Percentiles rank a stretch among this genome's conserved stretches.
These are phyloP conservation scores for Euryodendron excelsum DNA, from an alignment of 148 eudicot genomes.

Conservation along the genomic window DNA sequence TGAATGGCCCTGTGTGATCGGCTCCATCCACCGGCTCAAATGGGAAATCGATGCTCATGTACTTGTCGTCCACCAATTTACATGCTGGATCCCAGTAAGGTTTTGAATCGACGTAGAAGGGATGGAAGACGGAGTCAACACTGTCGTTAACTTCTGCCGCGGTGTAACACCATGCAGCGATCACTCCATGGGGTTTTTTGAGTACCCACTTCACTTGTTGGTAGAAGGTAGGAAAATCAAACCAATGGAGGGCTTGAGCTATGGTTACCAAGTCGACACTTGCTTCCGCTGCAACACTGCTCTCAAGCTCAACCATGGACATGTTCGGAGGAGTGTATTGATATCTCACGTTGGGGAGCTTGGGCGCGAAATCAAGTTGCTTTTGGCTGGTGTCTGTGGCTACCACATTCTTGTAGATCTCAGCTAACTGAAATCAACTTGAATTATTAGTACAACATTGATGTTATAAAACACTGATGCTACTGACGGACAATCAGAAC, in stretches of 20 bases:
- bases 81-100: conserved; percentile 57
- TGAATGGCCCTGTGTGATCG: conserved; percentile 63
- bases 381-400: conserved; percentile 81
- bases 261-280: conserved; percentile 62
- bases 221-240: conserved; percentile 61
- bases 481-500: too few species aligned
- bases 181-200: conserved; percentile 72
- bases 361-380: conserved; percentile 69
- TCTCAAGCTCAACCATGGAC: conserved; percentile 31
- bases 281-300: conserved; percentile 30
- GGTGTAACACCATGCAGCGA: conserved; percentile 93
- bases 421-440: conserved; percentile 45
- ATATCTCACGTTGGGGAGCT: conserved; percentile 64
- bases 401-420: conserved; percentile 59
- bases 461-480: too few species aligned
- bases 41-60: conserved; percentile 52
- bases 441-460: neutral
- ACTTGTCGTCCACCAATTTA: conserved; percentile 49
- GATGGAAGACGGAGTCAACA: conserved; percentile 47
- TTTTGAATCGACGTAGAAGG: conserved; percentile 32
- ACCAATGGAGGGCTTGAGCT: conserved; percentile 90
- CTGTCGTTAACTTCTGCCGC: conserved; percentile 35
- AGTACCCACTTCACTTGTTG: conserved; percentile 49
- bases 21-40: conserved; percentile 69
- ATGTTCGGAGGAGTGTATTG: conserved; percentile 45